Conservation (phyloP, 2,329 filamentous ascomycete genomes). For the Parastagonospora nodorum region DNA sequence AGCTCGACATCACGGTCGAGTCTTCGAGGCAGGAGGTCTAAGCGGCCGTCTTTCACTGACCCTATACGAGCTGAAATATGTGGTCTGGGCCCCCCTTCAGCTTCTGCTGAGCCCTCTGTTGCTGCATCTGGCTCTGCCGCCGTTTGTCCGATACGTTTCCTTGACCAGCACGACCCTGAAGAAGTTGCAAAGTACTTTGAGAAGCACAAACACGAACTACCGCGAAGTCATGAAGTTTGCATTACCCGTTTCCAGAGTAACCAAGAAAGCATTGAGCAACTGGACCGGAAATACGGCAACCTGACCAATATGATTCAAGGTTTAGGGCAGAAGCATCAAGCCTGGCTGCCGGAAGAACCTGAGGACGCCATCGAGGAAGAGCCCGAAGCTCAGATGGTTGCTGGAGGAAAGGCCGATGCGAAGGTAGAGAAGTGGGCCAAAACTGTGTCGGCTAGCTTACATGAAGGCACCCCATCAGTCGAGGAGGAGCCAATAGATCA, state of each 20-base stretch:
- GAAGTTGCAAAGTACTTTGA: conserved; percentile 94
- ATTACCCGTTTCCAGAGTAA: conserved; percentile 88
- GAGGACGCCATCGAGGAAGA: conserved; percentile 55
- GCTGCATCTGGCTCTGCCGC: conserved; percentile 48
- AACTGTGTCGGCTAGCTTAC: conserved; percentile 66
- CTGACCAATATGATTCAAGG: conserved; percentile 94
- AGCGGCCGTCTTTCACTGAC: conserved; percentile 49
- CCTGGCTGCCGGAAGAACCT: conserved; percentile 71
- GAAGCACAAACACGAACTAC: conserved; percentile 92
- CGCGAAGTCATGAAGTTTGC: conserved; percentile 90
- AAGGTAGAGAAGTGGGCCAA: conserved; percentile 88
- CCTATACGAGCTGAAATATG: conserved; percentile 50
- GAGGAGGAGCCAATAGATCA: conserved; percentile 46
- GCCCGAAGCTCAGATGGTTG: conserved; percentile 46
- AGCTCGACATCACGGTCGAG: conserved; percentile 48
- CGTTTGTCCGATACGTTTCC: conserved; percentile 89
- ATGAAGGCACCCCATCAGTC: conserved; percentile 46
- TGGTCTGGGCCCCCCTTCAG: conserved; percentile 51
- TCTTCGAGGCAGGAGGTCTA: conserved; percentile 43
- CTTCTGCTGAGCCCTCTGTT: conserved; percentile 55
- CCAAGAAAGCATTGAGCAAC: conserved; percentile 79
- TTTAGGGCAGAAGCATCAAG: conserved; percentile 83
- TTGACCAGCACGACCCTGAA: conserved; percentile 90
- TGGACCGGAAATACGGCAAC: conserved; percentile 93
- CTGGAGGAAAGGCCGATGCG: conserved; percentile 60